phyloP scores from a whole-genome alignment of 1,284 basidiomycete genomes.

The Puccinia coronata region DNA sequence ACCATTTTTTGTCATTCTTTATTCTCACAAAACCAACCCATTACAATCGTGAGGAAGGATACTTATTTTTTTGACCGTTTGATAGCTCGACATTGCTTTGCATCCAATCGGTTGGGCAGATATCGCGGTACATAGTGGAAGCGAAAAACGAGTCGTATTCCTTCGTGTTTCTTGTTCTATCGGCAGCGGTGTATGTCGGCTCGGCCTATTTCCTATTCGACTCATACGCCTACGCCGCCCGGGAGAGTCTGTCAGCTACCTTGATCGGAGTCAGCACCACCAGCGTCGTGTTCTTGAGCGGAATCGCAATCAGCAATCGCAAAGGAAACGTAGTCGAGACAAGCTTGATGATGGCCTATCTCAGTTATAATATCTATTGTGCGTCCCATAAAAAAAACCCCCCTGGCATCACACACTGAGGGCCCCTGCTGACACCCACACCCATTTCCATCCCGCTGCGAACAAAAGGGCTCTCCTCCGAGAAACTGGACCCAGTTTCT shows the following conservation, averaged over 20 bases:
- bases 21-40: not conserved
- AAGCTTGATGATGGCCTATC: conserved; percentile 76
- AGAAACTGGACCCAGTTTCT: conserved; percentile 47
- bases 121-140: conserved; percentile 45
- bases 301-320: conserved; percentile 82
- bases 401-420: no score
- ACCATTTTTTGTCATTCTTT: conserved; percentile 58
- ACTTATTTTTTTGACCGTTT: not conserved
- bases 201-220: conserved; percentile 55
- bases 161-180: conserved; percentile 51
- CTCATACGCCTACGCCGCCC: conserved; percentile 73
- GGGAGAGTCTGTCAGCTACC: conserved; percentile 78
- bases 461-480: conserved; percentile 35
- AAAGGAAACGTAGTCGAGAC: conserved; percentile 92
- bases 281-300: conserved; percentile 75
- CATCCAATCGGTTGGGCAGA: conserved; percentile 48
- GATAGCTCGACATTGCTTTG: conserved; percentile 43
- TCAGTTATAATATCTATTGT: conserved; percentile 76
- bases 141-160: conserved; percentile 48
- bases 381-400: not conserved
- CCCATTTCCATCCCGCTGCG: not conserved
- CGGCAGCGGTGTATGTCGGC: conserved; percentile 54
- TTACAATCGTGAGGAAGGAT: not conserved
- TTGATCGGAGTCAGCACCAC: conserved; percentile 75
- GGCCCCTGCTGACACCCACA: no score